Evolutionary conservation across 805 yeast genomes (phyloP), one percentile per base, ranked within the genome.

Genomic region (Nakazawaea anatomiae): DNA sequence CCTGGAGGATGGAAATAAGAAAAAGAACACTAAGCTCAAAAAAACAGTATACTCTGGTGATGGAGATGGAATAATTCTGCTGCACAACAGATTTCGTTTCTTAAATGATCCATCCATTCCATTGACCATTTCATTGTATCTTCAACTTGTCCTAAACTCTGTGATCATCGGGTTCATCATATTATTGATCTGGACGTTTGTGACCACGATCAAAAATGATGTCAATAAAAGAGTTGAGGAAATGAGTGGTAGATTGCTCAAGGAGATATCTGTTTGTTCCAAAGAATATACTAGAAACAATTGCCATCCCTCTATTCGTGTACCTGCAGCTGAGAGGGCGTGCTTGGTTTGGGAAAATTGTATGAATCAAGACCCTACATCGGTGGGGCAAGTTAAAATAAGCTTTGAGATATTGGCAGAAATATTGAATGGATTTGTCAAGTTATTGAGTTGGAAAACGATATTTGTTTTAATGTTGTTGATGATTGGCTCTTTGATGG

Each of bases 381-480:
- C 68, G 50, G 64, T 67, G 7, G 91, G 88, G 4, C 76, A 81
- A 46, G 87, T 92, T 1, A 75, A 75, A 54, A 76, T 89, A 50
- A 82, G 90, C 44, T 95, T 95, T 0, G 90, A 85, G 61, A 84
- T 92, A 0, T 75, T 89, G 58, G 96, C 95, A 1, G 92, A 86
- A 55, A 86, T 88, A 6, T 70, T 89, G 43, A 87, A 89, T 65
- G 82, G 90, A 1, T 89, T 89, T 59, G 67, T 87, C 27, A 79
- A 75, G 52, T 85, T 88, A 2, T 83, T 89, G 39, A 79, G 84
- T 34, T 77, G 87, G 78, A 84, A 87, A 62, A 72, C 90, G 4
- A 73, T 87, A 61, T 54, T 79, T 4, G 73, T 82, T 49, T 57
- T 82, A 12, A 53, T 72, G 4, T 44, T 75, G 1, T 57, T 79